Conservation (phyloP, 805 yeast species). For the Pichia nakasei region DNA sequence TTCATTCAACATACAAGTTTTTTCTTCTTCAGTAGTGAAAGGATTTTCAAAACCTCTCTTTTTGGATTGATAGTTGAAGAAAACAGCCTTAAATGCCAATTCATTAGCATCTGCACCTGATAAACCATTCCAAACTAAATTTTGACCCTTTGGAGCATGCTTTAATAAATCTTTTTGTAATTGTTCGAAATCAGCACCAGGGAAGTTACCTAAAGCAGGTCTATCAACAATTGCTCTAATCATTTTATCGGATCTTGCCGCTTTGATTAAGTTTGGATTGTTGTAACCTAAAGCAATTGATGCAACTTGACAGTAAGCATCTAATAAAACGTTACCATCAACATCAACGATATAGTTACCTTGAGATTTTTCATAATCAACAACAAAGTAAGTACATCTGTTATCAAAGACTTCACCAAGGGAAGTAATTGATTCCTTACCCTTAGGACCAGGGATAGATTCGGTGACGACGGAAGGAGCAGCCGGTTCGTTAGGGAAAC, state of each 20-base stretch:
- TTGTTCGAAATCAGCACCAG: constrained; percentile 50
- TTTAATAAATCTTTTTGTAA: constrained; percentile 52
- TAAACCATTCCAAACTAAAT: constrained; percentile 67
- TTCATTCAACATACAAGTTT: constrained; percentile 66
- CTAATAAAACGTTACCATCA: constrained; percentile 69
- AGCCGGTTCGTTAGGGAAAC: constrained; percentile 76
- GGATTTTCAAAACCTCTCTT: constrained; percentile 55
- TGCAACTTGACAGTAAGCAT: constrained; percentile 76
- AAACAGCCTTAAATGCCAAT: constrained; percentile 82
- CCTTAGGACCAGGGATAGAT: constrained; percentile 70
- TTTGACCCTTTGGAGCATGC: constrained; percentile 74
- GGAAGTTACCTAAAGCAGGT: constrained; percentile 80
- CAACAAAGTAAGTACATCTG: constrained; percentile 65
- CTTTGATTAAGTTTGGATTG: constrained; percentile 64
- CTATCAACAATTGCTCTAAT: constrained; percentile 67
- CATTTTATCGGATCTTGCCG: constrained; percentile 64
- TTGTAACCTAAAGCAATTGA: constrained; percentile 82
- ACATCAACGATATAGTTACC: constrained; percentile 79
- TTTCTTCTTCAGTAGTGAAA: constrained; percentile 62
- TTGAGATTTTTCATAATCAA: constrained; percentile 62
- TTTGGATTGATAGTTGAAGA: constrained; percentile 65
- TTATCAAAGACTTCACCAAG: constrained; percentile 61
- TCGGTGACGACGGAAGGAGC: constrained; percentile 54
- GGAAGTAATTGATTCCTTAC: constrained; percentile 41
- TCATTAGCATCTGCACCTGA: constrained; percentile 88